A percentile compares a stretch with the other conserved stretches of the same genome.
Conservation (phyloP, 1,139 yeast genomes). For the Geotrichum carabidarum region DNA sequence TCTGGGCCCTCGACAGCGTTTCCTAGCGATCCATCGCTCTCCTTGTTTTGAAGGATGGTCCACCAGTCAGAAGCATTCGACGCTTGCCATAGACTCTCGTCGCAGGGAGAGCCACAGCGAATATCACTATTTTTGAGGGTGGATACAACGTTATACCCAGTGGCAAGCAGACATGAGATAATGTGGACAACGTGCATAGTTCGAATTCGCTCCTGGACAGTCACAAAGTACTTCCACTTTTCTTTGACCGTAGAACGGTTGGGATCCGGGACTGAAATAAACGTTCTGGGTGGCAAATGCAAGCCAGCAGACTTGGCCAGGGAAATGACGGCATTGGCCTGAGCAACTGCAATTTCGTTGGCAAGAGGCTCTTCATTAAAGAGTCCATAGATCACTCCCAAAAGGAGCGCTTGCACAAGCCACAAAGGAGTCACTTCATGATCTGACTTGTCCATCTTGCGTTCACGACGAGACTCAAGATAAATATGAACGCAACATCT, state of each 20-base stretch:
- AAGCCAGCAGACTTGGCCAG: slow-evolving; percentile 71
- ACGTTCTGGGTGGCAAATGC: slow-evolving; percentile 50
- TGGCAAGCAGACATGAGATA: slow-evolving; percentile 64
- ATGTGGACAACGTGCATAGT: slow-evolving; percentile 76
- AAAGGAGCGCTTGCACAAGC: slow-evolving; percentile 80
- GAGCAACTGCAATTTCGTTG: slow-evolving; percentile 68
- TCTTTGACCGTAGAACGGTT: slow-evolving; percentile 43
- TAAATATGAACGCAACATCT: slow-evolving; percentile 72
- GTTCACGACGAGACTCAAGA: slow-evolving; percentile 55
- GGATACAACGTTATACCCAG: slow-evolving; percentile 60
- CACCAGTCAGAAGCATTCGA: slow-evolving; percentile 57
- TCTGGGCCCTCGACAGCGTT: slow-evolving; percentile 30
- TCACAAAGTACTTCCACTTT: slow-evolving; percentile 68
- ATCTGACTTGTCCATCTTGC: slow-evolving; percentile 22
- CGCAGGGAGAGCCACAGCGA: slow-evolving; percentile 71
- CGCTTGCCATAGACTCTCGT: slow-evolving; percentile 67
- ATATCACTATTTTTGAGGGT: slow-evolving; percentile 54
- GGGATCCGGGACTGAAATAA: slow-evolving; percentile 34
- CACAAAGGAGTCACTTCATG: slow-evolving; percentile 64
- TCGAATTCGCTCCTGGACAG: slow-evolving; percentile 79
- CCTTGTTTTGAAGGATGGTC: slow-evolving; percentile 30
- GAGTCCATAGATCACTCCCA: slow-evolving; percentile 76
- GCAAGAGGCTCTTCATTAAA: slow-evolving; percentile 72
- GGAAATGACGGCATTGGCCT: slow-evolving; percentile 71
- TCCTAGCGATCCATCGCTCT: slow-evolving; percentile 26